Evolutionary conservation across 441 rosid species (phyloP).

Genomic region (Mallotus repandus): DNA sequence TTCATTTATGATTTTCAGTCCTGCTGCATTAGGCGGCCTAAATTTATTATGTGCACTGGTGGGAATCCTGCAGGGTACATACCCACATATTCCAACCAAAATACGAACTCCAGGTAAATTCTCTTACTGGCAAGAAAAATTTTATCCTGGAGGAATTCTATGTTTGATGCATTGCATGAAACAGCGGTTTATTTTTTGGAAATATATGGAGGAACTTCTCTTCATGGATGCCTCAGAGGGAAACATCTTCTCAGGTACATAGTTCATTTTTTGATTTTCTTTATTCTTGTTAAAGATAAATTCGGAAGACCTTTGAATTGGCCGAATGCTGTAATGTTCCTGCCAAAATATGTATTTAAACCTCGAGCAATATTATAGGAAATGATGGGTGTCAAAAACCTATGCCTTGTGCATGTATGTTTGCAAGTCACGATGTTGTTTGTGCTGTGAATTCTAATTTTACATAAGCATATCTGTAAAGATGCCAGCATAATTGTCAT

Average conservation of each 20-base stretch:
- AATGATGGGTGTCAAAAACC: neutral
- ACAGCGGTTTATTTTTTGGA: constrained; percentile 74
- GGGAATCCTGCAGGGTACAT: constrained; percentile 68
- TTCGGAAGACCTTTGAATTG: neutral
- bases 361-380: neutral
- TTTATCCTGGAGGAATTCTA: constrained; percentile 12
- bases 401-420: neutral
- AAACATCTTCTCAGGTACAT: constrained; percentile 62
- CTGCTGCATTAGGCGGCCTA: constrained; percentile 73
- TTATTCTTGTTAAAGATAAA: neutral
- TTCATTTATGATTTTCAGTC: constrained; percentile 50
- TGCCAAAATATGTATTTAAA: neutral
- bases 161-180: constrained; percentile 22
- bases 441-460: neutral
- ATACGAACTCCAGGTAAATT: constrained; percentile 55
- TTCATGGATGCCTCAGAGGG: constrained; percentile 85
- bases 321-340: neutral
- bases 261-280: constrained; percentile 11
- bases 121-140: constrained; percentile 12
- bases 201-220: constrained; percentile 83
- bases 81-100: constrained; percentile 67
- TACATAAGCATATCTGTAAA: neutral
- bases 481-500: neutral
- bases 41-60: constrained; percentile 85
- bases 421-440: neutral